A percentile compares a stretch with the other conserved stretches of the same genome.
phyloP scores from a whole-genome alignment of 768 basidiomycete species.

The Rhizopogon roseolus region DNA sequence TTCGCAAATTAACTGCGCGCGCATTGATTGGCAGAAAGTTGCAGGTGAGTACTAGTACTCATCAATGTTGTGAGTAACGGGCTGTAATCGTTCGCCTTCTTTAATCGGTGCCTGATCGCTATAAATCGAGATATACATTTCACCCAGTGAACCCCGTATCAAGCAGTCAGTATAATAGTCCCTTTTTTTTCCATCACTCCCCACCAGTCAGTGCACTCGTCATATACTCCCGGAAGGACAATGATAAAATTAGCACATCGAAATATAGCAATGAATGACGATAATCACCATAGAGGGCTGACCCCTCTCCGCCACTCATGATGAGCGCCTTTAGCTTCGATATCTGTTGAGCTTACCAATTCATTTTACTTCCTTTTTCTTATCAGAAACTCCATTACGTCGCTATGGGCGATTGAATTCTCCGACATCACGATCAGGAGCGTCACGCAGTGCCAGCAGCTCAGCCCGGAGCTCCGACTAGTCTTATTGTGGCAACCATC shows the following conservation, averaged over 20 bases:
- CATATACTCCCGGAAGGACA: too few relatives aligned
- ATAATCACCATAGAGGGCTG: too few relatives aligned
- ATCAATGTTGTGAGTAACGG: too few relatives aligned
- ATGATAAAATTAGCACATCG: too few relatives aligned
- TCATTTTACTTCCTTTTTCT: background rate
- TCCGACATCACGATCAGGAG: background rate
- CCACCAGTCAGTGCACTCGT: background rate
- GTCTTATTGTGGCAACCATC: background rate
- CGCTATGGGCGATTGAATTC: background rate
- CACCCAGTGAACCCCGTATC: background rate
- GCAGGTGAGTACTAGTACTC: too few relatives aligned
- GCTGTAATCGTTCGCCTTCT: too few relatives aligned
- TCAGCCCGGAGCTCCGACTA: background rate
- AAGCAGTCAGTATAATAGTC: background rate
- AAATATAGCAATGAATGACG: too few relatives aligned
- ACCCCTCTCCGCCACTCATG: background rate
- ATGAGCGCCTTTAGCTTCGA: background rate
- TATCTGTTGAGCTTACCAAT: background rate
- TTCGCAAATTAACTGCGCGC: background rate
- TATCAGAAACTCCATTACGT: background rate
- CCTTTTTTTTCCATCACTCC: background rate
- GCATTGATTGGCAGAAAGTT: background rate
- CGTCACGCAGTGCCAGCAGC: background rate
- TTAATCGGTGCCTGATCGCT: background rate
- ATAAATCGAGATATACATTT: background rate